Base-by-base conservation (phyloP, 2,329 filamentous ascomycete genomes). In the Aureobasidium sp. region DNA sequence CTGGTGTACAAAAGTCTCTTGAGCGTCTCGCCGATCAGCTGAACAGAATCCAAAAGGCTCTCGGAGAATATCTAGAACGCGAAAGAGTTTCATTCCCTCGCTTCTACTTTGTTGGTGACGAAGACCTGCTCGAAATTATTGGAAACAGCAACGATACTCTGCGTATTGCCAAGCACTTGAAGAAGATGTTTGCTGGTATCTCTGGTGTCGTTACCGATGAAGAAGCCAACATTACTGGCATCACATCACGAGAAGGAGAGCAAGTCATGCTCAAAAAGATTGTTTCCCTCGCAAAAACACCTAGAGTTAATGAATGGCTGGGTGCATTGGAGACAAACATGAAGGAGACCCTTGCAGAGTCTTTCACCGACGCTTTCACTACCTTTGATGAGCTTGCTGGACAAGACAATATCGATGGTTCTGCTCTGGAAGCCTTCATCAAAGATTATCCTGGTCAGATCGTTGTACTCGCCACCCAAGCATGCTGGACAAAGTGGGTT, bases 31-130 rank as follows among this genome's bases (percentile, higher is more conserved):
- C 93, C n/a, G 94, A 99, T 72, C 81, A 97, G 68, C 82, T 99
- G 62, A 96, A 96, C 83, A 97, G 97, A 81, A 99, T 99, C 64
- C 94, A 99, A 71, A 99, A 99, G 77, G 95, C 95, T 2, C 84
- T 99, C 11, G 94, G 94, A 75, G 94, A 99, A 77, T 99, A 99
- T 70, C 85, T 99, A 39, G 95, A 99, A 76, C 92, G 94, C 70
- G 94, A 99, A 76, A 87, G 94, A 76, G 89, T 97, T 0, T 96
- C 93, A 0, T 99, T 99, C 78, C 94, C 94, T 48, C 87, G 94
- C 63, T 99, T 99, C 80, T 99, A 99, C 79, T 99, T 99, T 69
- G 95, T 99, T 62, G 94, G 94, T 74, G 95, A 99, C 70, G 95
- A 99, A 72, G 94, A 99, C 75, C 79, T 99, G 62, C 82, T 99